phyloP scores from a whole-genome alignment of 257 asterid genomes.

The Apocynum venetum region DNA sequence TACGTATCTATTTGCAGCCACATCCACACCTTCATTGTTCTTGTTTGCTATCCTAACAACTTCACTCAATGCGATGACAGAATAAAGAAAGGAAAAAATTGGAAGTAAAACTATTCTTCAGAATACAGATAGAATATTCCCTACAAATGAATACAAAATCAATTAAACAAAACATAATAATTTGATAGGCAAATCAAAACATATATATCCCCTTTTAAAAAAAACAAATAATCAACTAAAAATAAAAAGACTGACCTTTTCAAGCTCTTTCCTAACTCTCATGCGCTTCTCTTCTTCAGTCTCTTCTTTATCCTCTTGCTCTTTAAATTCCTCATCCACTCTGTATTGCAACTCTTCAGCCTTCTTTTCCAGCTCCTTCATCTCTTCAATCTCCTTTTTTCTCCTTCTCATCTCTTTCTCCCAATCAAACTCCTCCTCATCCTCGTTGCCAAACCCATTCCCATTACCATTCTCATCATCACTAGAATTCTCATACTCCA shows the following conservation, averaged over 20 bases:
- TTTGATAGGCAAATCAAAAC: neutral
- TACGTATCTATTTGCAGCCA: neutral
- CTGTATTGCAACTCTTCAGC: slow-evolving; percentile 80
- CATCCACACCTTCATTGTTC: neutral
- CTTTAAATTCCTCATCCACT: slow-evolving; percentile 53
- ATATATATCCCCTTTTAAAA: neutral
- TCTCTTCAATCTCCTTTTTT: slow-evolving; percentile 78
- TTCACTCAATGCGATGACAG: neutral
- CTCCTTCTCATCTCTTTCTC: slow-evolving; percentile 83
- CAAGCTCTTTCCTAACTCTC: slow-evolving; percentile 81
- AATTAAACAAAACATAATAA: neutral
- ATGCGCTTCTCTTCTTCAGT: slow-evolving; percentile 74
- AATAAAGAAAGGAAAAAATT: neutral
- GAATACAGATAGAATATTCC: neutral
- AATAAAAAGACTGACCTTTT: slow-evolving; percentile 44
- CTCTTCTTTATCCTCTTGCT: slow-evolving; percentile 39
- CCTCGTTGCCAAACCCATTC: slow-evolving; percentile 41
- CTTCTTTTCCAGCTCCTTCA: slow-evolving; percentile 78
- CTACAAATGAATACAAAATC: neutral
- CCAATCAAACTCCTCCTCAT: slow-evolving; percentile 57
- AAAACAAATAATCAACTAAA: neutral
- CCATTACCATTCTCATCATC: slow-evolving; percentile 84
- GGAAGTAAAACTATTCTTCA: neutral
- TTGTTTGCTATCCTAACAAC: neutral
- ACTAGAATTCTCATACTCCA: slow-evolving; percentile 75